Percentiles rank a stretch among this genome's conserved stretches.
Conservation (phyloP, 2,329 filamentous ascomycete species). For the Claviceps sorghi region DNA sequence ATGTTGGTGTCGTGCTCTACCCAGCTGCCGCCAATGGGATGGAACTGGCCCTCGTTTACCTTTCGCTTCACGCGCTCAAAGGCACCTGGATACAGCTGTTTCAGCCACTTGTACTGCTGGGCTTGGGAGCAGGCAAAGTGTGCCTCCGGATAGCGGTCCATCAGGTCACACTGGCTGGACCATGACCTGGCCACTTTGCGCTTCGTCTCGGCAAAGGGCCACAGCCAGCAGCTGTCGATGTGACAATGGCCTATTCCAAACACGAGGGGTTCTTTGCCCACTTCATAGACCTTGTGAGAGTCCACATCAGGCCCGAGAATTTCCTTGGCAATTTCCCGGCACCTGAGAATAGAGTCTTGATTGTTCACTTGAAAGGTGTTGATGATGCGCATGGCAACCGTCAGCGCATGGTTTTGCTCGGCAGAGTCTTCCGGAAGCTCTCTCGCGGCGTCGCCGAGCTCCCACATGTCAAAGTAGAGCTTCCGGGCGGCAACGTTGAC, state of each 20-base stretch:
- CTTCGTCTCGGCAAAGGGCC: conserved; percentile 96
- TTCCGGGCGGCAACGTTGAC: conserved; percentile 75
- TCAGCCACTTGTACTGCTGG: conserved; percentile 96
- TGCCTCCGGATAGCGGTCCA: conserved; percentile 89
- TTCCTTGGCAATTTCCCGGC: conserved; percentile 66
- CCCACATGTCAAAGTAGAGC: conserved; percentile 88
- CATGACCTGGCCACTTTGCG: conserved; percentile 91
- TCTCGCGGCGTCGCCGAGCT: conserved; percentile 79
- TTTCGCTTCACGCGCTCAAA: conserved; percentile 86
- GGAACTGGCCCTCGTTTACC: conserved; percentile 79
- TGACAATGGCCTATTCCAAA: conserved; percentile 92
- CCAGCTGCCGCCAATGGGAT: conserved; percentile 95
- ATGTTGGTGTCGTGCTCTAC: conserved; percentile 98
- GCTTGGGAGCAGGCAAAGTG: conserved; percentile 87
- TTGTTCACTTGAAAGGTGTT: conserved; percentile 74
- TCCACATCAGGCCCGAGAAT: conserved; percentile 74
- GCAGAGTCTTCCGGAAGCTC: conserved; percentile 82
- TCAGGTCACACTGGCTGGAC: conserved; percentile 90
- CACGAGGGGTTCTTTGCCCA: conserved; percentile 59
- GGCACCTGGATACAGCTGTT: conserved; percentile 72
- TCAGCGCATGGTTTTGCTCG: conserved; percentile 74
- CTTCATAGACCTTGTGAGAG: conserved; percentile 70
- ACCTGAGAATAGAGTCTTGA: conserved; percentile 62
- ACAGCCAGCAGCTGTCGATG: conserved; percentile 96
- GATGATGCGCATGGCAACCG: conserved; percentile 77